Evolutionary conservation across 2,329 filamentous ascomycete species (phyloP).

Genomic region (Verruconis gallopava): DNA sequence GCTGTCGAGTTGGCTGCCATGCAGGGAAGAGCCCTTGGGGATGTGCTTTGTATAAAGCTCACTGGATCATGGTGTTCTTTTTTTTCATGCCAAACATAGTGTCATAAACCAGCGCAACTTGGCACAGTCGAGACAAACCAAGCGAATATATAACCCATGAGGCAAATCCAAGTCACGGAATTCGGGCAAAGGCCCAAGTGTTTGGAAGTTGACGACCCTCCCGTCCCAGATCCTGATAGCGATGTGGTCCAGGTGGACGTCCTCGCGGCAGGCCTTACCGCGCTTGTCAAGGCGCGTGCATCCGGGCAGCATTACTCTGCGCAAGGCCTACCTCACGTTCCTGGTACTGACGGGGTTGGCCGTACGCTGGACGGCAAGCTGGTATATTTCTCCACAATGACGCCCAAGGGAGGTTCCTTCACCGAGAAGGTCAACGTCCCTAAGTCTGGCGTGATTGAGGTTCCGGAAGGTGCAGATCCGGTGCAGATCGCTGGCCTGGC

Average conservation of each 20-base stretch:
- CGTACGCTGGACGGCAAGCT: conserved; percentile 30
- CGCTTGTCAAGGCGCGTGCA: conserved; percentile 41
- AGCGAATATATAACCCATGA: no score
- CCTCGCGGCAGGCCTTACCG: conserved; percentile 39
- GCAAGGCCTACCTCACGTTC: conserved; percentile 36
- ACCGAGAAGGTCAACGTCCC: conserved; percentile 38
- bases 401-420: conserved; percentile 29
- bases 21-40: no score
- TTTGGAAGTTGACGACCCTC: conserved; percentile 14
- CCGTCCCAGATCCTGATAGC: conserved; percentile 24
- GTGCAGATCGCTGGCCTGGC: conserved; percentile 39
- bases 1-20: no score
- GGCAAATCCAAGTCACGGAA: conserved; percentile 28
- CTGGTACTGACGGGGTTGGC: conserved; percentile 43
- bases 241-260: conserved; percentile 38
- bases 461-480: conserved; percentile 35
- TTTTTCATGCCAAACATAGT: no score
- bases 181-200: conserved; percentile 27
- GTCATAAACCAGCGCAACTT: no score
- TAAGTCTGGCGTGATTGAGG: conserved; percentile 23
- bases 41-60: no score
- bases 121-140: no score
- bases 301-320: conserved; percentile 42
- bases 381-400: conserved; percentile 37
- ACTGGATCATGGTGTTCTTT: no score